phyloP scores from a whole-genome alignment of 306 rosid genomes.

The Sesbania bispinosa region DNA sequence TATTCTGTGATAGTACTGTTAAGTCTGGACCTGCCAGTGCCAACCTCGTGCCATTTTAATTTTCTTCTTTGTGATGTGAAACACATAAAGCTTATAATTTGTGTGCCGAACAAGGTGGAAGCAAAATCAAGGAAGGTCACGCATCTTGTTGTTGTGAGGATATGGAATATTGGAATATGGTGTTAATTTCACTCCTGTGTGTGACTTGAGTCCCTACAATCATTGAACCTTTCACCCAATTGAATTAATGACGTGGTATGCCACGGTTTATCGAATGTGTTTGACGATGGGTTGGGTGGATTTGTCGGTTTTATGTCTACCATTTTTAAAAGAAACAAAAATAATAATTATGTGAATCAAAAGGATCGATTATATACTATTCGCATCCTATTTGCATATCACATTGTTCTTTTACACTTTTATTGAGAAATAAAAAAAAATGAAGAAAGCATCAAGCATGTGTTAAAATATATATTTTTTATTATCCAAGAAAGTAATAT shows the following conservation, averaged over 20 bases:
- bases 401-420: no score
- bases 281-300: background rate
- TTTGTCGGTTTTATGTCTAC: constrained; percentile 19
- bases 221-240: background rate
- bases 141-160: constrained; percentile 8
- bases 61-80: background rate
- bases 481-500: no score
- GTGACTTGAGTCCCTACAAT: background rate
- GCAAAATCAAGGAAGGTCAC: constrained; percentile 35
- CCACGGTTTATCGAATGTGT: background rate
- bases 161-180: background rate
- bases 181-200: background rate
- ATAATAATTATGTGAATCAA: background rate
- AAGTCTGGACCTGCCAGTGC: constrained; percentile 1
- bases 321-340: background rate
- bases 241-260: background rate
- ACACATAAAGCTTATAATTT: background rate
- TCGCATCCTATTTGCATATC: no score
- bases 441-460: no score
- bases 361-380: no score
- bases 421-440: no score
- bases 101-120: constrained; percentile 19
- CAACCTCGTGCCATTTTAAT: constrained; percentile 7
- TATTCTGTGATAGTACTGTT: background rate
- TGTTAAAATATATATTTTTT: no score